Percentiles rank a stretch among this genome's conserved stretches.
These are phyloP conservation scores for Schizophyllum amplum DNA, from an alignment of 1,284 basidiomycete genomes.

Conservation along the genomic window DNA sequence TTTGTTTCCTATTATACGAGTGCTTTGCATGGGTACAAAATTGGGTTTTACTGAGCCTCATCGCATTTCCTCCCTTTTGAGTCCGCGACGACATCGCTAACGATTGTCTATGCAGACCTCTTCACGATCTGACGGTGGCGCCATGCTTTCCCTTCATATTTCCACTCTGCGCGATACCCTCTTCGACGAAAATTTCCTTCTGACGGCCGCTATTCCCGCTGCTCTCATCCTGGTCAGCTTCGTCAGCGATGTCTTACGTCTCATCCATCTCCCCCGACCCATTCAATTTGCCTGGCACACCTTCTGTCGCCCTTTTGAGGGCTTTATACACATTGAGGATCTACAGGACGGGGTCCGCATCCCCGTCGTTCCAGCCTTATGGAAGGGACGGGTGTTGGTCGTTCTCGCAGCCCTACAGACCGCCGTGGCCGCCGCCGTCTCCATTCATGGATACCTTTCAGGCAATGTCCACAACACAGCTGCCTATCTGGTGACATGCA, in stretches of 20 bases:
- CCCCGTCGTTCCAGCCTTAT: constrained; percentile 16
- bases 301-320: constrained; percentile 38
- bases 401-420: constrained; percentile 10
- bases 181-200: neutral
- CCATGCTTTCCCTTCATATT: too few species aligned
- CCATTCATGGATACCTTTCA: constrained; percentile 18
- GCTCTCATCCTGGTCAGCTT: constrained; percentile 23
- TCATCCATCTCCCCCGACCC: constrained; percentile 18
- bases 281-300: constrained; percentile 19
- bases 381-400: constrained; percentile 8
- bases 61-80: too few species aligned
- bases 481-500: constrained; percentile 20
- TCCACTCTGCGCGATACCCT: too few species aligned
- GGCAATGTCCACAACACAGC: constrained; percentile 14
- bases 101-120: too few species aligned
- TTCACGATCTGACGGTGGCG: too few species aligned
- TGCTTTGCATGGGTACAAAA: constrained; percentile 30
- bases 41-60: constrained; percentile 34
- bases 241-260: constrained; percentile 18
- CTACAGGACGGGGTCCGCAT: constrained; percentile 31
- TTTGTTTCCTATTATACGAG: constrained; percentile 53
- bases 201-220: constrained; percentile 1
- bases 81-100: too few species aligned
- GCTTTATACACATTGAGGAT: constrained; percentile 46
- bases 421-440: constrained; percentile 9